Conservation (phyloP, 495 filamentous ascomycete genomes). For the Bryoglossum gracile region DNA sequence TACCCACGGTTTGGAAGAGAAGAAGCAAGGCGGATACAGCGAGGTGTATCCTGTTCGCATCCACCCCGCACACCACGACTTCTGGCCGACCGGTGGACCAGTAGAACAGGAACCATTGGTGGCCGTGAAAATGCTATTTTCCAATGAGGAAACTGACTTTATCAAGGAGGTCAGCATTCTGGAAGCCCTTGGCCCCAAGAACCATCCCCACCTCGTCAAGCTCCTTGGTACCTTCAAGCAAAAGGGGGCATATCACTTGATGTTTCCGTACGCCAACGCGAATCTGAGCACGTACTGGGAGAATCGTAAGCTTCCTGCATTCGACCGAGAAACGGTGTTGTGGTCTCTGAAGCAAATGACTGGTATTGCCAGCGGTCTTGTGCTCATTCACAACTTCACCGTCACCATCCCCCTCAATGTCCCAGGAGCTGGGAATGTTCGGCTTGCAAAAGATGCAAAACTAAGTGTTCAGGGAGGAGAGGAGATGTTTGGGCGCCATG, state of each 20-base stretch:
- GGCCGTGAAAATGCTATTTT: conserved; percentile 15
- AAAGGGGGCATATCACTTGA: conserved; percentile 10
- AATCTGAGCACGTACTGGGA: conserved; percentile 18
- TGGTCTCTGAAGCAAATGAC: conserved; percentile 19
- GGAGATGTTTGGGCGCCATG: conserved; percentile 19
- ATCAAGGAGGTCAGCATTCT: conserved; percentile 12
- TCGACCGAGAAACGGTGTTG: conserved; percentile 7
- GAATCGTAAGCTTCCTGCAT: not conserved
- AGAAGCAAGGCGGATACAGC: conserved; percentile 15
- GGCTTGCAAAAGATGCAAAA: not conserved
- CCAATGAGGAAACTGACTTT: conserved; percentile 9
- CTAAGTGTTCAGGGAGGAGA: conserved; percentile 6
- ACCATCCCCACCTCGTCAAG: conserved; percentile 14
- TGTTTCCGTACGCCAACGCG: conserved; percentile 17
- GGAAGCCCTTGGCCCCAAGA: conserved; percentile 5
- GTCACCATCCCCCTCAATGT: conserved; percentile 4
- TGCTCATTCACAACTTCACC: conserved; percentile 14
- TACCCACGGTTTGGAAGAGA: not conserved
- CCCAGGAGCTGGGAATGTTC: not conserved
- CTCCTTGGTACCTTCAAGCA: conserved; percentile 14
- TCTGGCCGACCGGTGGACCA: not conserved
- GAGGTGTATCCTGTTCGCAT: conserved; percentile 18
- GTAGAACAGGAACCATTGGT: conserved; percentile 7
- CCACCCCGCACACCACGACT: conserved; percentile 21
- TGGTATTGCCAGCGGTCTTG: conserved; percentile 12